Evolutionary conservation across 805 yeast genomes (phyloP), one percentile per base, ranked within the genome.

Genomic region (Lipomyces chichibuensis): DNA sequence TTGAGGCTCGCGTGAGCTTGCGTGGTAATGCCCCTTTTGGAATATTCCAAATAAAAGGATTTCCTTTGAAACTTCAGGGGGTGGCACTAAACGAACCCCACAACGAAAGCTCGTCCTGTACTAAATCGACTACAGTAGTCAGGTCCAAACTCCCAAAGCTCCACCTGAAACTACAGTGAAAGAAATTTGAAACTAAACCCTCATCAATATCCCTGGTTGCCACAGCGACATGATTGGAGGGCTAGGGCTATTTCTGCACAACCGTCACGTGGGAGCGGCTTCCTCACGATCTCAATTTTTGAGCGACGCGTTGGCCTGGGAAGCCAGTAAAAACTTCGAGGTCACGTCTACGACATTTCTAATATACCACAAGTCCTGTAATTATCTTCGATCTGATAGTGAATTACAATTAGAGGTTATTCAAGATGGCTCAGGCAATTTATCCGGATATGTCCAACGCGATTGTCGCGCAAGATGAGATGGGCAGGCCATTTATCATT

Each of bases 401-500:
- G 49, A 43, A 17, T 43, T 43, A 17, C 25, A 17, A 8, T 43
- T 17, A 17, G 49, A 43, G 49, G 8, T 43, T n/a, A 7, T 43
- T 43, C 23, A 57, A n/a, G 25, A 84, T 87, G 90, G 59, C 60
- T 20, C 66, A 62, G 39, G 52, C 62, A 53, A 64, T 69, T 29
- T 58, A 65, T 11, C 97, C 97, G 53, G 99, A 95, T 79, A 83
- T 95, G 85, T 93, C 98, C 73, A 95, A 96, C 76, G 99, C 99
- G 80, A 92, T 95, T 74, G 92, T 95, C 82, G 98, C 99, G 2
- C 99, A 94, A 80, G 99, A 95, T 78, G 99, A 95, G 80, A 91
- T 90, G 93, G 99, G 99, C 25, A 88, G 99, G 80, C 99, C 99
- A 25, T 92, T 95, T 78, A 94, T 95, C 76, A 95, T 95, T 77